These are phyloP conservation scores for Camellia oleifera DNA, from an alignment of 179 eudicot genomes.

Conservation along the genomic window DNA sequence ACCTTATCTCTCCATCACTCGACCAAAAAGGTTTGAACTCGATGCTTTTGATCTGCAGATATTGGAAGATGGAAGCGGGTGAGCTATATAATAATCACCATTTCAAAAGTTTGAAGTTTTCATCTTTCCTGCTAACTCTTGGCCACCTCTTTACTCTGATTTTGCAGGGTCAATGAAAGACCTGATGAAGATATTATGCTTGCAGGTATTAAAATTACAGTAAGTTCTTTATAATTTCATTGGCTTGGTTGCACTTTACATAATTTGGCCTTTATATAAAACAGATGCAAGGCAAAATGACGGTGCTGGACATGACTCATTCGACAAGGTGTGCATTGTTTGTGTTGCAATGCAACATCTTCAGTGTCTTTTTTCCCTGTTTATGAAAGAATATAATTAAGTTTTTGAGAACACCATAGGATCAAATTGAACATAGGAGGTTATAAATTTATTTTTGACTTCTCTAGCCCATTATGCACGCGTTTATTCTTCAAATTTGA, in stretches of 20 bases:
- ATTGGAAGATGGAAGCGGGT: conserved; percentile 51
- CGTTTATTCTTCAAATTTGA: background rate
- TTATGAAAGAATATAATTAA: background rate
- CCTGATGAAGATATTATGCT: conserved; percentile 41
- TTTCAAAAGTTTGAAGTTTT: background rate
- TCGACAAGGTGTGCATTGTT: conserved; percentile 36
- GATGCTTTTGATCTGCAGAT: conserved; percentile 80
- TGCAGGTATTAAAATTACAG: conserved; percentile 39
- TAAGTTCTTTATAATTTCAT: background rate
- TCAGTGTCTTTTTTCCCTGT: background rate
- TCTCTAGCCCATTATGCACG: background rate
- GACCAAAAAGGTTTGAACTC: conserved; percentile 76
- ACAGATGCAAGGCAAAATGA: conserved; percentile 29
- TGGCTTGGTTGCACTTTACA: conserved; percentile 4
- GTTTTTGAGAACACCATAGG: background rate
- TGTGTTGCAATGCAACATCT: background rate
- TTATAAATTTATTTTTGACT: background rate
- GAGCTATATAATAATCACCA: conserved; percentile 16
- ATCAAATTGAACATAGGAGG: background rate
- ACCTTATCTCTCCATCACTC: conserved; percentile 43
- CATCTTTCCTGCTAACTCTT: conserved; percentile 10
- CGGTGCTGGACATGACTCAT: conserved; percentile 16
- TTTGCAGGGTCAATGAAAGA: conserved; percentile 45
- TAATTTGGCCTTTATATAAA: conserved; percentile 11
- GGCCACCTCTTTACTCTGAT: conserved; percentile 2